Conservation (phyloP, 2,329 filamentous ascomycete genomes). For the Apiospora aurea region DNA sequence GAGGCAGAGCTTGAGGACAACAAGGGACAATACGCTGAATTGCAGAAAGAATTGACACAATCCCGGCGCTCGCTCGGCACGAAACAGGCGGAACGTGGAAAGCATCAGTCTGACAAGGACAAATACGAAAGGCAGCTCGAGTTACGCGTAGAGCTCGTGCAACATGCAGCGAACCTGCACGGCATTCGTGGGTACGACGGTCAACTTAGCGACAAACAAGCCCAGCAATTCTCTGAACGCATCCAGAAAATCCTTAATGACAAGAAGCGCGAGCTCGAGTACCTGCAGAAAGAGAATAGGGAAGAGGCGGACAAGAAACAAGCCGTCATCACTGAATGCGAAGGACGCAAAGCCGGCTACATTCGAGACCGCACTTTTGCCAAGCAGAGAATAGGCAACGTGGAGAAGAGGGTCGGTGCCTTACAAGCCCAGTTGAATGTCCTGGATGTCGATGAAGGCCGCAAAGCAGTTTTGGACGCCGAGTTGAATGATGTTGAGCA, state of each 20-base stretch:
- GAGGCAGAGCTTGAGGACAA: conserved; percentile 68
- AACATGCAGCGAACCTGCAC: conserved; percentile 77
- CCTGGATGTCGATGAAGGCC: conserved; percentile 87
- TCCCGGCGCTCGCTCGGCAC: conserved; percentile 55
- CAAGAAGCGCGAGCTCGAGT: conserved; percentile 80
- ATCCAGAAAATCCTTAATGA: conserved; percentile 78
- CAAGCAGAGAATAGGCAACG: conserved; percentile 73
- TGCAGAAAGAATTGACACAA: conserved; percentile 59
- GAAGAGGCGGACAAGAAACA: conserved; percentile 80
- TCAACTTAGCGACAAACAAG: conserved; percentile 75
- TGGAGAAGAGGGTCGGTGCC: conserved; percentile 72
- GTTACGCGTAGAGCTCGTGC: conserved; percentile 75
- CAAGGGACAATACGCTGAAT: conserved; percentile 68
- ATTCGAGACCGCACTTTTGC: conserved; percentile 78
- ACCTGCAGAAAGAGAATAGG: conserved; percentile 74
- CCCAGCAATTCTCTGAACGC: conserved; percentile 78
- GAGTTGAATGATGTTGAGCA: conserved; percentile 73
- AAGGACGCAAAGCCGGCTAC: conserved; percentile 74
- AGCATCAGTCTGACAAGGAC: conserved; percentile 84
- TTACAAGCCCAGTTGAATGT: conserved; percentile 73
- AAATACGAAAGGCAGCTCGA: conserved; percentile 83
- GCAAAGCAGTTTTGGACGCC: conserved; percentile 77
- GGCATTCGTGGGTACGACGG: conserved; percentile 86
- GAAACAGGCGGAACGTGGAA: conserved; percentile 73
- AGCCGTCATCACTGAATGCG: conserved; percentile 73